Conservation (phyloP, 2,329 filamentous ascomycete species). For the Colletotrichum sp. region DNA sequence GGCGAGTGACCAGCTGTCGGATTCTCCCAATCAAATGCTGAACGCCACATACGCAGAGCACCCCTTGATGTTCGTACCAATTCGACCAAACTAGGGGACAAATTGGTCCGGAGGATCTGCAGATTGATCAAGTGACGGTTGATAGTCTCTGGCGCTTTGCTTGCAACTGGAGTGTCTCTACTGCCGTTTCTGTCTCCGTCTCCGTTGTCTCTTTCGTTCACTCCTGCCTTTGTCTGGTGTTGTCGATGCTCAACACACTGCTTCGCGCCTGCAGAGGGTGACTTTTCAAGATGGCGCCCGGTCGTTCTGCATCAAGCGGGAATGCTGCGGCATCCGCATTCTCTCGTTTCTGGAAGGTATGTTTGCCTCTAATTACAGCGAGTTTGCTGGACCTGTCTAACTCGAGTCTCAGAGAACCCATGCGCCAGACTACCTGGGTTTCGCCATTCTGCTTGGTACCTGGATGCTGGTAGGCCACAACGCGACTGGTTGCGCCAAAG, state of each 20-base stretch:
- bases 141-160: neutral
- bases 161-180: neutral
- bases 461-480: slow-evolving; percentile 63
- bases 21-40: neutral
- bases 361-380: neutral
- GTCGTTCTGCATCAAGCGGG: slow-evolving; percentile 21
- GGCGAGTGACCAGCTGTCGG: neutral
- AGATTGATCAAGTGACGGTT: slow-evolving; percentile 12
- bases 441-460: slow-evolving; percentile 70
- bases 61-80: neutral
- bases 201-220: neutral
- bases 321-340: slow-evolving; percentile 35
- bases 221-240: neutral
- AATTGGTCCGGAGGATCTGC: neutral
- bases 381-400: neutral
- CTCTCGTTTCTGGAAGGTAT: slow-evolving; percentile 54
- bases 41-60: neutral
- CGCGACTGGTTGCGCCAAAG: slow-evolving; percentile 24
- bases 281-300: slow-evolving; percentile 47
- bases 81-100: neutral
- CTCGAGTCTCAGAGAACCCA: slow-evolving; percentile 70
- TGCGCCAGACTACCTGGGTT: slow-evolving; percentile 85
- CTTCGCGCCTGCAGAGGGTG: slow-evolving; percentile 46
- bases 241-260: slow-evolving; percentile 40
- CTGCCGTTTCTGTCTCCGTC: neutral